A percentile compares a stretch with the other conserved stretches of the same genome.
These are phyloP conservation scores for Ogataea glucozyma DNA, from an alignment of 805 yeast genomes.

Conservation along the genomic window DNA sequence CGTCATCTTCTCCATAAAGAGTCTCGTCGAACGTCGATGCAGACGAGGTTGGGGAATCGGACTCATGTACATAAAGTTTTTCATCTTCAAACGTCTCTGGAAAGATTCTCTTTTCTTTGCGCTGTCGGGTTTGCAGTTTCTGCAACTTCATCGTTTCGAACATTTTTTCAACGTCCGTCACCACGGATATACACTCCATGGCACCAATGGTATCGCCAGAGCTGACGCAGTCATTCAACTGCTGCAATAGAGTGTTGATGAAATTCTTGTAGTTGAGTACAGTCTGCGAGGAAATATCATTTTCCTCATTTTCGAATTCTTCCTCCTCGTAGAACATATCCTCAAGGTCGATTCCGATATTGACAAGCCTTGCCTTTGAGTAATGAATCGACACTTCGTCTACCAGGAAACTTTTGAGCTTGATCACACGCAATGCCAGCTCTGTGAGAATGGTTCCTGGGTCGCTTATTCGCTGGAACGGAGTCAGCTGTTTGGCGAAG, in stretches of 20 bases:
- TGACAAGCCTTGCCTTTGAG: conserved; percentile 63
- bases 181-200: conserved; percentile 66
- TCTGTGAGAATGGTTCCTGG: conserved; percentile 52
- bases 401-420: conserved; percentile 49
- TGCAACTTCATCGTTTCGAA: conserved; percentile 52
- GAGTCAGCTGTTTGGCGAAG: conserved; percentile 42
- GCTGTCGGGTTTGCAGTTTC: conserved; percentile 14
- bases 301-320: conserved; percentile 8
- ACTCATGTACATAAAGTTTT: conserved; percentile 6
- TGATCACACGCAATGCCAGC: conserved; percentile 45
- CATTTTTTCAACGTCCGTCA: conserved; percentile 73
- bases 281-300: conserved; percentile 41
- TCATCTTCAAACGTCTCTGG: conserved; percentile 9
- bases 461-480: conserved; percentile 52
- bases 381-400: conserved; percentile 58
- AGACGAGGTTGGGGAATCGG: conserved; percentile 16
- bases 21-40: conserved; percentile 16
- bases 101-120: conserved; percentile 12
- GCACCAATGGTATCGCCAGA: conserved; percentile 56
- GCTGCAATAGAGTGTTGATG: conserved; percentile 57
- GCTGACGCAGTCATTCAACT: conserved; percentile 55
- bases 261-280: conserved; percentile 56
- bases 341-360: conserved; percentile 64
- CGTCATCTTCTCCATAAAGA: conserved; percentile 16
- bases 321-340: conserved; percentile 34